Percentiles rank a stretch among this genome's conserved stretches.
These are phyloP conservation scores for Lentinula novae-zelandiae DNA, from an alignment of 1,284 basidiomycete species.

Conservation along the genomic window DNA sequence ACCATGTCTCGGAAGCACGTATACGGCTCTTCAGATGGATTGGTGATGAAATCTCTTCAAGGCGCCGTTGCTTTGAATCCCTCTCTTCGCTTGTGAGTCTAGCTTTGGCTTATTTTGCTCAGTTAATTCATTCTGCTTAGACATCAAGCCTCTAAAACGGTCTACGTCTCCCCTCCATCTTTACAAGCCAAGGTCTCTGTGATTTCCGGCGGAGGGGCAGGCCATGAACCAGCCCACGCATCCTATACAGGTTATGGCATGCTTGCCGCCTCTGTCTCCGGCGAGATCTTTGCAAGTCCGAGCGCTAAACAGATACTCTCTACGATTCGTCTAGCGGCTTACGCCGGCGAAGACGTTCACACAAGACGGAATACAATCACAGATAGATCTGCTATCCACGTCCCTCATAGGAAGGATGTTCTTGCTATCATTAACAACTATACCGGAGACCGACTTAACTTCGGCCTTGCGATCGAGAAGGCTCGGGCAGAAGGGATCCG, in stretches of 20 bases:
- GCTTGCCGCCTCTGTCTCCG: slow-evolving; percentile 55
- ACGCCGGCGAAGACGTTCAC: slow-evolving; percentile 17
- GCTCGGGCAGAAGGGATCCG: slow-evolving; percentile 37
- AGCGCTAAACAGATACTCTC: slow-evolving; percentile 56
- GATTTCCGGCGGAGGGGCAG: slow-evolving; percentile 64
- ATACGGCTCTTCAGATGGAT: slow-evolving; percentile 42
- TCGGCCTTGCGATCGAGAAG: slow-evolving; percentile 65
- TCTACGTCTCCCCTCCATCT: slow-evolving; percentile 32
- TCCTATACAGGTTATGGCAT: slow-evolving; percentile 58
- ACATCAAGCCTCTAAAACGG: slow-evolving; percentile 34
- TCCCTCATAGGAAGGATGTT: slow-evolving; percentile 25
- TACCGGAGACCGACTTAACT: slow-evolving; percentile 64
- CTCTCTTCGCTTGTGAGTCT: slow-evolving; percentile 42
- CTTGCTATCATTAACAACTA: slow-evolving; percentile 45
- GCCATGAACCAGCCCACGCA: slow-evolving; percentile 70
- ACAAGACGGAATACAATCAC: background rate
- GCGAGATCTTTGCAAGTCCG: slow-evolving; percentile 64
- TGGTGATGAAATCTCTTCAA: slow-evolving; percentile 52
- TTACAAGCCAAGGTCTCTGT: slow-evolving; percentile 42
- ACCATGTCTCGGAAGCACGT: slow-evolving; percentile 33
- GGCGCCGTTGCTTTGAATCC: slow-evolving; percentile 54
- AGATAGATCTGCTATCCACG: background rate
- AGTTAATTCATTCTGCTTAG: slow-evolving; percentile 17
- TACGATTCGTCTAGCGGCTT: slow-evolving; percentile 45
- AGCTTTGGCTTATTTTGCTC: background rate